phyloP scores from a whole-genome alignment of 208 protist species.

The Crithidia fasciculata region DNA sequence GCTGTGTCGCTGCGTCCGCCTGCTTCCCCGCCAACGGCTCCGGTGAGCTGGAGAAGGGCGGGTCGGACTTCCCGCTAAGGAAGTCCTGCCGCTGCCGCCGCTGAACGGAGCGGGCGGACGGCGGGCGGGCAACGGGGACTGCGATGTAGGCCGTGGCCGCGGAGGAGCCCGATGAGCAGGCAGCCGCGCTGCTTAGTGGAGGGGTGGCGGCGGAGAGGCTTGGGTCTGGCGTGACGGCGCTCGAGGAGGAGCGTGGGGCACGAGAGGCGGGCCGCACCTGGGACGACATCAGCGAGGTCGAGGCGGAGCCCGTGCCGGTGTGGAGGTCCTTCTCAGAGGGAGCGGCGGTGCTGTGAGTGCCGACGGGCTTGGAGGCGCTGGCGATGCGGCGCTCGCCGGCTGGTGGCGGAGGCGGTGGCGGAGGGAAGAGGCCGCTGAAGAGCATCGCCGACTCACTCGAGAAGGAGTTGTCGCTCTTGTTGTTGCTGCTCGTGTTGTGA shows the following conservation, averaged over 20 bases:
- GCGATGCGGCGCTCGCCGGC: background rate
- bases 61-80: background rate
- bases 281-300: background rate
- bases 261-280: conserved; percentile 5
- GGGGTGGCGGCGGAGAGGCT: background rate
- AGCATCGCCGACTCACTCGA: conserved; percentile 5
- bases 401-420: no score
- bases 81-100: background rate
- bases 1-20: background rate
- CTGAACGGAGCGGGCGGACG: background rate
- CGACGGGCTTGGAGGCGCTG: background rate
- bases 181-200: background rate
- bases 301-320: background rate
- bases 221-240: background rate
- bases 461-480: background rate
- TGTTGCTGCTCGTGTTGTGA: conserved; percentile 1
- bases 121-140: background rate
- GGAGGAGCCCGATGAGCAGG: background rate
- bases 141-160: background rate
- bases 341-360: background rate
- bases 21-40: background rate
- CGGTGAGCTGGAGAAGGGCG: conserved; percentile 11
- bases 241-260: background rate
- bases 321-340: background rate
- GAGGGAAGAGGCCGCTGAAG: background rate